phyloP scores from a whole-genome alignment of 495 filamentous ascomycete species.

The Penicillium alfredii region DNA sequence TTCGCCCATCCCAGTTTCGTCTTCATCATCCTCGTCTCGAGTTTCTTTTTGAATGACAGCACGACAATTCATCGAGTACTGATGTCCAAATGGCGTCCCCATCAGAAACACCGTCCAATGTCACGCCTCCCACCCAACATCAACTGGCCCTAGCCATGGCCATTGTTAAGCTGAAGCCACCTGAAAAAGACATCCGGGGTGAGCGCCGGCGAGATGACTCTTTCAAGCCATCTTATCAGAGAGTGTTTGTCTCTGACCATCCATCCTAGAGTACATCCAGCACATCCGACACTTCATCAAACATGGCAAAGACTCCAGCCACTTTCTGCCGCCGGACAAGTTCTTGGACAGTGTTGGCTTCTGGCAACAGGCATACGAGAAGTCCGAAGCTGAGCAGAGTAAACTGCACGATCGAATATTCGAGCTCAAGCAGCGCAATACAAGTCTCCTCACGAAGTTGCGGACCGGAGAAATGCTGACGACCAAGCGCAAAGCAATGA shows the following conservation, averaged over 20 bases:
- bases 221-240: background rate
- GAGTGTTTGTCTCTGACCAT: background rate
- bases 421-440: conserved; percentile 35
- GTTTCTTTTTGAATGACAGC: too few species aligned
- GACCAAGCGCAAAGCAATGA: conserved; percentile 25
- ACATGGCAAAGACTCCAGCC: conserved; percentile 5
- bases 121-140: conserved; percentile 20
- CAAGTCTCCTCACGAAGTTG: conserved; percentile 20
- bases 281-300: conserved; percentile 35
- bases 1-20: too few species aligned
- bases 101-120: background rate
- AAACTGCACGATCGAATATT: conserved; percentile 38
- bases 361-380: conserved; percentile 46
- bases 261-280: conserved; percentile 34
- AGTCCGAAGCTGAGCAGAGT: conserved; percentile 40
- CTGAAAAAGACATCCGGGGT: conserved; percentile 33
- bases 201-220: background rate
- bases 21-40: too few species aligned
- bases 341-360: conserved; percentile 45
- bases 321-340: conserved; percentile 15
- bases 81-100: too few species aligned
- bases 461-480: conserved; percentile 6
- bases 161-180: conserved; percentile 41
- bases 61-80: too few species aligned
- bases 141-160: conserved; percentile 43